Base-by-base conservation (phyloP, 2,329 filamentous ascomycete species). In the Helminthosporium solani region DNA sequence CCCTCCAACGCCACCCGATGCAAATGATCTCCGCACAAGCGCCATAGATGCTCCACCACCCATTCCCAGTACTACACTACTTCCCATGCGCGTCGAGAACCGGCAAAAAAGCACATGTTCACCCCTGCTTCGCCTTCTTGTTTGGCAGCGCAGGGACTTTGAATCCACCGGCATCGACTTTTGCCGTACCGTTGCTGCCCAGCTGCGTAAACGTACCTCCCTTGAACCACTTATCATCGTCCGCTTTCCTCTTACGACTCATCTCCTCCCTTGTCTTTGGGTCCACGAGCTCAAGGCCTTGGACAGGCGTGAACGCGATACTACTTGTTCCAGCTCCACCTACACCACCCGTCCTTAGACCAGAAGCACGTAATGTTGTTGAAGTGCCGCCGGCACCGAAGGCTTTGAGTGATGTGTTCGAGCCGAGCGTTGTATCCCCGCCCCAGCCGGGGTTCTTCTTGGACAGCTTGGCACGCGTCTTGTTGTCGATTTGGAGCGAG, bases 401-500 rank as follows among this genome's bases (percentile, higher is more conserved):
- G 3, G 85, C 85, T 47, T 88, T 84, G 46, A 96, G 80, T 21
- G 89, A 92, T 1, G 90, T 90, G 1, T 58, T 59, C 25, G 63
- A 58, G 27, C 65, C 65, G 7, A 66, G 58, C 1, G 66, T 87
- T 3, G 84, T 79, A 20, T 80, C 80, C 47, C 85, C 85, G 44
- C 91, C 92, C 94, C 94, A 99, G 20, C 94, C 94, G 61, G 95
- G 91, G 73, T 92, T 95, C 75, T 95, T 96, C 68, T 91, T 91
- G 64, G 87, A 90, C 34, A 99, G 82, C 70, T 95, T 96, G 35
- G 94, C 94, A 46, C 89, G 84, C 3, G 94, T 99, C 48, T 92
- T 85, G 67, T 94, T 87, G 68, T 99, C 94, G 63, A 99, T 87
- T 71, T 96, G 91, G 40, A 88, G 79, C 27, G 85, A 86, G 46